Conservation (phyloP, 1,284 basidiomycete species). For the Rhodotorula sp. region DNA sequence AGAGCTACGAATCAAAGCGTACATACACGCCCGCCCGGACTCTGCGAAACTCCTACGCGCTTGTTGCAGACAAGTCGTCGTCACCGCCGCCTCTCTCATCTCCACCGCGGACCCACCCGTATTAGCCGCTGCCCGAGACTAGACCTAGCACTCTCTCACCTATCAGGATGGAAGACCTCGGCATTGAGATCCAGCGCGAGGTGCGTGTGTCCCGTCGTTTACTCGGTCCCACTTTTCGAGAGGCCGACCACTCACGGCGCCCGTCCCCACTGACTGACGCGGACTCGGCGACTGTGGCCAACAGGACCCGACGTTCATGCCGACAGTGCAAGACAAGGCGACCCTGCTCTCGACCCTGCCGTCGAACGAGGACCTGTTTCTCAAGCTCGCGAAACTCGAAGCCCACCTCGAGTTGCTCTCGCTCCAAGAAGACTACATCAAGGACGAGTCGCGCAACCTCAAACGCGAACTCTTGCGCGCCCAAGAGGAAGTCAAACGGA, state of each 20-base stretch:
- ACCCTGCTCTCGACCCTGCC: slow-evolving; percentile 73
- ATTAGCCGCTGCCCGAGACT: too few relatives aligned
- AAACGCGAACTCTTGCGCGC: slow-evolving; percentile 97
- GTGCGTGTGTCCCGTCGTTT: slow-evolving; percentile 54
- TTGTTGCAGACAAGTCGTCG: background rate
- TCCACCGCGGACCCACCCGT: too few relatives aligned
- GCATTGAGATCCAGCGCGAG: slow-evolving; percentile 78
- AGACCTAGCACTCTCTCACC: too few relatives aligned
- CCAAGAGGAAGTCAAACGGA: slow-evolving; percentile 99
- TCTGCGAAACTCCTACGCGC: background rate
- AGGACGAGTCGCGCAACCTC: slow-evolving; percentile 97
- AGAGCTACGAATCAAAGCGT: background rate
- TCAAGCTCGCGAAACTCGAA: slow-evolving; percentile 90
- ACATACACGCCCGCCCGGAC: background rate
- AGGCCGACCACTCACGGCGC: background rate
- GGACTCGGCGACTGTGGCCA: background rate
- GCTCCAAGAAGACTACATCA: slow-evolving; percentile 93
- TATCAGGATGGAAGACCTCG: slow-evolving; percentile 54
- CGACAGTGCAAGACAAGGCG: slow-evolving; percentile 82
- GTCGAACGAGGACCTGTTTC: slow-evolving; percentile 58
- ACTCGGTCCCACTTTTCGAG: background rate
- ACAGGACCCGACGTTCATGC: slow-evolving; percentile 86
- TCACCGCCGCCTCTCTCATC: background rate
- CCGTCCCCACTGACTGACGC: background rate
- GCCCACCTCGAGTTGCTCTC: slow-evolving; percentile 91